A percentile compares a stretch with the other conserved stretches of the same genome.
phyloP scores from a whole-genome alignment of 1,284 basidiomycete genomes.

The Rhodotorula mucilaginosa region DNA sequence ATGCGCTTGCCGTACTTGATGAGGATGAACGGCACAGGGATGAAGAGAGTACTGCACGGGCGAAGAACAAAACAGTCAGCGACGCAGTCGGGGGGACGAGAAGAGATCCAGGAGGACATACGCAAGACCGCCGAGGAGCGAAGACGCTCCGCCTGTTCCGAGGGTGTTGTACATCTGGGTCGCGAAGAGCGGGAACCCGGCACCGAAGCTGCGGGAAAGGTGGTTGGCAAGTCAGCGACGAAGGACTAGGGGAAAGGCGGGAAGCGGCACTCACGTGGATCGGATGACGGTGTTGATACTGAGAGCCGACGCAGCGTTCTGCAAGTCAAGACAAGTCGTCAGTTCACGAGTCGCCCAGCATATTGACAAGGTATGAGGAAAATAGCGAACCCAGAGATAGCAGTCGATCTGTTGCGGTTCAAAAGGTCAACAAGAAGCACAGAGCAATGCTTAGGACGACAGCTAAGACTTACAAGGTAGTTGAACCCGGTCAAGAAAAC shows the following conservation, averaged over 20 bases:
- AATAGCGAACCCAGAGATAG: slow-evolving; percentile 45
- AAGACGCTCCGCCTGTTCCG: slow-evolving; percentile 52
- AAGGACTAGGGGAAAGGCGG: too few species aligned
- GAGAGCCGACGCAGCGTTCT: neutral
- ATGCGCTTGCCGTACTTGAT: slow-evolving; percentile 50
- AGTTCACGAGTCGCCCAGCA: neutral
- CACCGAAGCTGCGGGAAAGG: slow-evolving; percentile 48
- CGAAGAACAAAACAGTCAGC: too few species aligned
- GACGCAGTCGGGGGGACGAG: neutral
- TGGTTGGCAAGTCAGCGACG: slow-evolving; percentile 30
- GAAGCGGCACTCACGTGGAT: neutral
- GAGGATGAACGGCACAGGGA: slow-evolving; percentile 51
- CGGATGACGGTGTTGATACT: slow-evolving; percentile 2
- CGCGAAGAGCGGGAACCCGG: slow-evolving; percentile 45
- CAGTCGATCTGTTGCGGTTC: slow-evolving; percentile 14
- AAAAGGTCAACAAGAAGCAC: too few species aligned
- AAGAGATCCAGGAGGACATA: neutral
- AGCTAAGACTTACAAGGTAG: slow-evolving; percentile 9
- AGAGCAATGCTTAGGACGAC: too few species aligned
- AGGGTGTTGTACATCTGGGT: slow-evolving; percentile 55
- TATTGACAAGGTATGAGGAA: neutral
- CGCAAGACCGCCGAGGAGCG: slow-evolving; percentile 50
- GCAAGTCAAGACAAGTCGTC: neutral
- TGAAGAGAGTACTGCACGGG: slow-evolving; percentile 37
- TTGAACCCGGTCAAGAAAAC: slow-evolving; percentile 47